Conservation (phyloP, 164 flowering plant genomes). For the Kingdonia uniflora region DNA sequence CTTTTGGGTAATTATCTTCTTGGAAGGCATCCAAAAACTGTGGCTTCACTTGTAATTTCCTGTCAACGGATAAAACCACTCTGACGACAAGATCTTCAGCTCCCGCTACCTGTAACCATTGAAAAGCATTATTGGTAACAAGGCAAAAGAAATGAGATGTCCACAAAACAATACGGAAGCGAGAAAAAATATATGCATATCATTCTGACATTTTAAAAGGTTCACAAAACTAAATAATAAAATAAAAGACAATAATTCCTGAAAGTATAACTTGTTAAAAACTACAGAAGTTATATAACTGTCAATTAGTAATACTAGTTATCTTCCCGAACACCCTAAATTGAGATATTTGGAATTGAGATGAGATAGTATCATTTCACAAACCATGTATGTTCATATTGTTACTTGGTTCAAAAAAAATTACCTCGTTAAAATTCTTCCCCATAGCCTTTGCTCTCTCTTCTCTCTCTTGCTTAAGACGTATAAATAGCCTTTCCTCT, state of each 20-base stretch:
- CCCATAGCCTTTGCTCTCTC: slow-evolving; percentile 27
- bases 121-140: background rate
- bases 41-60: background rate
- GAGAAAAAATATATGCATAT: background rate
- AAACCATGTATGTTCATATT: background rate
- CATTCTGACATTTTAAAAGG: no score
- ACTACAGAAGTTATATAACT: background rate
- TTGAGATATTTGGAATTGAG: background rate
- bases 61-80: background rate
- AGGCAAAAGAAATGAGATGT: background rate
- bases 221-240: no score
- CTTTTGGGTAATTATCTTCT: background rate
- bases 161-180: background rate
- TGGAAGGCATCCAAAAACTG: background rate
- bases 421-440: slow-evolving; percentile 32
- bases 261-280: background rate
- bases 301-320: background rate
- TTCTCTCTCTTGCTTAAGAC: slow-evolving; percentile 32
- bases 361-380: background rate
- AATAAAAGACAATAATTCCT: no score
- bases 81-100: slow-evolving; percentile 2
- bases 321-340: background rate
- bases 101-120: slow-evolving; percentile 1
- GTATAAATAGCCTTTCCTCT: slow-evolving; percentile 36
- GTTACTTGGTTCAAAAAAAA: background rate